Evolutionary conservation across 768 basidiomycete species (phyloP).

Genomic region (Boletales sp.): DNA sequence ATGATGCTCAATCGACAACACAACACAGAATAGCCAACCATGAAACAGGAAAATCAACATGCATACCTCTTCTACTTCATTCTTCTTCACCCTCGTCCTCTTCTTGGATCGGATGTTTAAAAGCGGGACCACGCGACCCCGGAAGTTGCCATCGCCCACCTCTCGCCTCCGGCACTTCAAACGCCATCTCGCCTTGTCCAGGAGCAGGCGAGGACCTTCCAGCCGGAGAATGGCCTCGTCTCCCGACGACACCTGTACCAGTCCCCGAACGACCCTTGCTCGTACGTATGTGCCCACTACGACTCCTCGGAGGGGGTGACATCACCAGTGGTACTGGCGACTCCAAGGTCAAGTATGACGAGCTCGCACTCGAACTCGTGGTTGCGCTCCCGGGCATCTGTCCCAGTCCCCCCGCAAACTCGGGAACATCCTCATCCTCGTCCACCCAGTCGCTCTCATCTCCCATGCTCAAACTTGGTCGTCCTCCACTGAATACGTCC

Average conservation of each 20-base stretch:
- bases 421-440: conserved; percentile 71
- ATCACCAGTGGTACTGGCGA: conserved; percentile 38
- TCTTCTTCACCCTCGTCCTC: conserved; percentile 87
- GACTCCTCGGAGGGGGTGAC: conserved; percentile 51
- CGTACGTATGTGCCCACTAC: conserved; percentile 37
- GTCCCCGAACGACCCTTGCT: conserved; percentile 26
- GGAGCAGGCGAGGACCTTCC: conserved; percentile 62
- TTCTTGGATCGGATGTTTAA: conserved; percentile 71
- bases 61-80: conserved; percentile 15
- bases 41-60: conserved; percentile 4
- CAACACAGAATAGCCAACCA: conserved; percentile 5
- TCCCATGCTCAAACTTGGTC: conserved; percentile 54
- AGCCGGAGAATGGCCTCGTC: conserved; percentile 55
- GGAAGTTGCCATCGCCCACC: conserved; percentile 69
- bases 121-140: conserved; percentile 63
- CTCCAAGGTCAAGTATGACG: conserved; percentile 29
- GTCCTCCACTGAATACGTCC: conserved; percentile 70
- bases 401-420: conserved; percentile 77
- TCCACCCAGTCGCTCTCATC: conserved; percentile 90
- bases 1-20: conserved; percentile 10
- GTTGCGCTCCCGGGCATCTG: conserved; percentile 41
- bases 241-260: conserved; percentile 26
- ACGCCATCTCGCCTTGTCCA: conserved; percentile 38
- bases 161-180: conserved; percentile 48
- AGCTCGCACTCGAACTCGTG: conserved; percentile 21